phyloP scores from a whole-genome alignment of 2,329 filamentous ascomycete genomes.

The Meredithiella fracta region DNA sequence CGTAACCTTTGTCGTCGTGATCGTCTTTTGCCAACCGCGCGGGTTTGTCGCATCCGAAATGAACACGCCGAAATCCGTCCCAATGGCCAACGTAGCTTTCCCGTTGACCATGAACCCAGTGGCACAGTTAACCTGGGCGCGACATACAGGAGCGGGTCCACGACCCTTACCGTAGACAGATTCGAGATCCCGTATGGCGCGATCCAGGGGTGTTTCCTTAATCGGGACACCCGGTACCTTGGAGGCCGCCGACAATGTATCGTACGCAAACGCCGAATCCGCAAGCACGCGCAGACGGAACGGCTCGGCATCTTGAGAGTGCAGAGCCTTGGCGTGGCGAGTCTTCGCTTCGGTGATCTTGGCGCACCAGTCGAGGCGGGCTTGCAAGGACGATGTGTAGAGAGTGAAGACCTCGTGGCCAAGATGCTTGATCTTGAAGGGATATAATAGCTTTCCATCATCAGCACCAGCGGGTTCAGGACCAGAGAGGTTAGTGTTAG shows the following conservation, averaged over 20 bases:
- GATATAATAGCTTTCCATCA: conserved; percentile 75
- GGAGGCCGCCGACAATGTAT: conserved; percentile 40
- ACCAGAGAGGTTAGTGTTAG: conserved; percentile 18
- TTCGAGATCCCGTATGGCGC: conserved; percentile 80
- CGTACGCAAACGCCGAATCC: conserved; percentile 78
- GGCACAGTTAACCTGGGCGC: conserved; percentile 79
- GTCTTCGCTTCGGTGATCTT: conserved; percentile 94
- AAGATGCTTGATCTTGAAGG: conserved; percentile 89
- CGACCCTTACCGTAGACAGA: conserved; percentile 53
- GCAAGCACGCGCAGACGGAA: conserved; percentile 85
- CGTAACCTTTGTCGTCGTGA: conserved; percentile 61
- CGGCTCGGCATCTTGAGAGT: conserved; percentile 86
- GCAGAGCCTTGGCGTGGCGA: conserved; percentile 72
- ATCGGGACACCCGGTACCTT: conserved; percentile 57
- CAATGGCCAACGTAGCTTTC: conserved; percentile 78
- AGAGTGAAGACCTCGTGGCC: conserved; percentile 86
- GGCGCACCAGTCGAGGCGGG: conserved; percentile 74
- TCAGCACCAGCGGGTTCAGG: conserved; percentile 30
- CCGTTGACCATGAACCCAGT: conserved; percentile 75
- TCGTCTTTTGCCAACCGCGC: conserved; percentile 74
- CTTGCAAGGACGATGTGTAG: conserved; percentile 61
- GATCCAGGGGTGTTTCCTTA: conserved; percentile 76
- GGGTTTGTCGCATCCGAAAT: conserved; percentile 79
- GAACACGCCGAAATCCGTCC: conserved; percentile 87
- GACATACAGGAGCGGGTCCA: conserved; percentile 61